phyloP scores from a whole-genome alignment of 371 early-diverging fungal genomes.

The Blyttiomyces sp. region DNA sequence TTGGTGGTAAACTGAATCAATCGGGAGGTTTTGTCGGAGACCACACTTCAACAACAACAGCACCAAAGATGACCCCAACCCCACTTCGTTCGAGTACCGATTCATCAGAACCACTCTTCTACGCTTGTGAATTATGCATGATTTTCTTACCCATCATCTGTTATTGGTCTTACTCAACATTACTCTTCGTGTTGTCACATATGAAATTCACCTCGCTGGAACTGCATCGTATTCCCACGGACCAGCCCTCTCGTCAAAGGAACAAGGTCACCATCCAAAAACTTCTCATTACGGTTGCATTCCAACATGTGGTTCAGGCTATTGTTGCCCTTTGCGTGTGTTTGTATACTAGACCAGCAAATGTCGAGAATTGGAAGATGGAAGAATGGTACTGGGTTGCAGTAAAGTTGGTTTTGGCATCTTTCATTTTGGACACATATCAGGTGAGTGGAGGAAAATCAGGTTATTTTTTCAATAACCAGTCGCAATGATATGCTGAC shows the following conservation, averaged over 20 bases:
- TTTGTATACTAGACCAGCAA: constrained; percentile 22
- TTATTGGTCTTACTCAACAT: constrained; percentile 69
- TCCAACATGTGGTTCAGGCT: constrained; percentile 38
- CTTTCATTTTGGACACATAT: constrained; percentile 40
- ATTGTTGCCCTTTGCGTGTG: constrained; percentile 32
- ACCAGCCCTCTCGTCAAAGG: constrained; percentile 56
- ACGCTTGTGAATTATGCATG: constrained; percentile 13
- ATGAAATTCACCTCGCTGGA: constrained; percentile 63
- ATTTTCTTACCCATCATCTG: constrained; percentile 58
- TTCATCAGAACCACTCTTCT: neutral
- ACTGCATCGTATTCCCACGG: constrained; percentile 67
- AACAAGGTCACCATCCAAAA: constrained; percentile 58
- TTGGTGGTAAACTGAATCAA: neutral
- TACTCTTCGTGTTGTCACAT: constrained; percentile 58
- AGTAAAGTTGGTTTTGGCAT: constrained; percentile 45
- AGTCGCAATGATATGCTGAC: no score
- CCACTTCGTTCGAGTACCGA: neutral
- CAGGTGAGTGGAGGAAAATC: constrained; percentile 28
- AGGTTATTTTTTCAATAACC: constrained; percentile 19
- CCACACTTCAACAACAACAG: neutral
- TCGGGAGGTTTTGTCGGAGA: neutral
- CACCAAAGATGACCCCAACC: neutral
- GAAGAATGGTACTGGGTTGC: constrained; percentile 27
- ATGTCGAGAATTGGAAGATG: constrained; percentile 19
- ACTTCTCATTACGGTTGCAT: constrained; percentile 27